These are phyloP conservation scores for Globisporangium acanthophoron DNA, from an alignment of 352 stramenopile genomes.

Conservation along the genomic window DNA sequence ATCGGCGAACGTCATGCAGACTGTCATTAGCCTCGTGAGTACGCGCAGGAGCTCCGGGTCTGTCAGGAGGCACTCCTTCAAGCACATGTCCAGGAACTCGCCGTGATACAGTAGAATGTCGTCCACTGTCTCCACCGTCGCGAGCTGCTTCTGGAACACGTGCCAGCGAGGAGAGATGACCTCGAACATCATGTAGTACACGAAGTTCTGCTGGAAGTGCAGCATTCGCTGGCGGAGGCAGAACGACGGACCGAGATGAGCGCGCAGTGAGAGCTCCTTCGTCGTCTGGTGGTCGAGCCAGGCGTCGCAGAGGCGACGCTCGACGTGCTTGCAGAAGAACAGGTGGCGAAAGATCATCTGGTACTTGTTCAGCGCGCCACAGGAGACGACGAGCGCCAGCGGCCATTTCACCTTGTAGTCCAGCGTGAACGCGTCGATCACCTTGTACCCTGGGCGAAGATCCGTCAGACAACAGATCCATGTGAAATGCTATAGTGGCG, in stretches of 20 bases:
- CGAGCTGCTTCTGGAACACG: constrained; percentile 84
- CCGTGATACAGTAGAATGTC: constrained; percentile 93
- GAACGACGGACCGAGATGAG: constrained; percentile 90
- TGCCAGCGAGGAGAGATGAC: constrained; percentile 94
- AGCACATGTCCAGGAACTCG: constrained; percentile 93
- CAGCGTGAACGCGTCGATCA: constrained; percentile 95
- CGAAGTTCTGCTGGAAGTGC: constrained; percentile 98
- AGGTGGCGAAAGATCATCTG: constrained; percentile 98
- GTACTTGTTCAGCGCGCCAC: constrained; percentile 94
- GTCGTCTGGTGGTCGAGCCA: constrained; percentile 96
- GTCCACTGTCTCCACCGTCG: constrained; percentile 85
- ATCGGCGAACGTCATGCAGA: constrained; percentile 93
- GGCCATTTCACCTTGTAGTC: constrained; percentile 97
- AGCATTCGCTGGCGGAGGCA: constrained; percentile 97
- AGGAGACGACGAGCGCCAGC: constrained; percentile 95
- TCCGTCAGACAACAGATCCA: too few species aligned
- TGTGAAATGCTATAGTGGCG: too few species aligned
- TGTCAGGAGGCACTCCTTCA: constrained; percentile 97
- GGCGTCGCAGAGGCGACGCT: constrained; percentile 92
- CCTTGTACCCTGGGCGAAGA: constrained; percentile 61
- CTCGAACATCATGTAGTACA: constrained; percentile 98
- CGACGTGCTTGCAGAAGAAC: constrained; percentile 99
- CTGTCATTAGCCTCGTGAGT: constrained; percentile 96
- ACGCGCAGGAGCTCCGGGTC: constrained; percentile 92
- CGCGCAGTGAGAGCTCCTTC: constrained; percentile 87